Conservation (phyloP, 331 rosid genomes). For the Spiraea crenata region DNA sequence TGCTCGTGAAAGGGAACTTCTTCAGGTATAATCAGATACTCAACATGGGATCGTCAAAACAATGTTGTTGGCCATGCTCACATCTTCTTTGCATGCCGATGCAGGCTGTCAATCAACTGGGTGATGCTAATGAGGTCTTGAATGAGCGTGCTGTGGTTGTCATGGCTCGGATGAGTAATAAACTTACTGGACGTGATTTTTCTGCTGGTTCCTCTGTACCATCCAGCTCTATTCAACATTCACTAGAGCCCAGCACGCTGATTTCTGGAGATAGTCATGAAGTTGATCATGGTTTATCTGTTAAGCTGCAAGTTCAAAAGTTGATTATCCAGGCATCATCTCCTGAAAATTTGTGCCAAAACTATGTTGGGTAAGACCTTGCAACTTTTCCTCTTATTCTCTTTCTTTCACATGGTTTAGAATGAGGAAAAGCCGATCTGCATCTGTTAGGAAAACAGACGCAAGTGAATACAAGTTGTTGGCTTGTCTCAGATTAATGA, state of each 20-base stretch:
- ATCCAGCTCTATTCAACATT: conserved; percentile 53
- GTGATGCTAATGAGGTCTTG: conserved; percentile 97
- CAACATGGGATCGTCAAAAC: background rate
- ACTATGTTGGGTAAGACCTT: conserved; percentile 82
- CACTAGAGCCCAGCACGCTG: conserved; percentile 64
- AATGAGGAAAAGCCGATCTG: background rate
- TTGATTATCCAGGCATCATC: conserved; percentile 79
- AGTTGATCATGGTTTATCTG: conserved; percentile 85
- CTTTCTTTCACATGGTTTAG: background rate
- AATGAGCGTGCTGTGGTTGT: conserved; percentile 97
- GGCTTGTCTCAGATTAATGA: background rate
- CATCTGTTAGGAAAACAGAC: background rate
- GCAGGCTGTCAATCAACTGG: conserved; percentile 97
- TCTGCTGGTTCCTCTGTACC: conserved; percentile 59
- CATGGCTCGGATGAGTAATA: conserved; percentile 93
- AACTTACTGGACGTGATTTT: conserved; percentile 95
- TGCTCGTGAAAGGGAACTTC: conserved; percentile 91
- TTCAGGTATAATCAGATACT: conserved; percentile 56
- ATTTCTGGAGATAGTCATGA: conserved; percentile 80
- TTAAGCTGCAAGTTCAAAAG: conserved; percentile 86
- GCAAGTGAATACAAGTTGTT: background rate
- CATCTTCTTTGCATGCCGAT: conserved; percentile 11
- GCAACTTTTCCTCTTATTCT: background rate
- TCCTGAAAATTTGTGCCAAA: conserved; percentile 91
- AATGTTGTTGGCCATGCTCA: conserved; percentile 19